phyloP scores from a whole-genome alignment of 805 yeast genomes.

The Barnettozyma sp. region DNA sequence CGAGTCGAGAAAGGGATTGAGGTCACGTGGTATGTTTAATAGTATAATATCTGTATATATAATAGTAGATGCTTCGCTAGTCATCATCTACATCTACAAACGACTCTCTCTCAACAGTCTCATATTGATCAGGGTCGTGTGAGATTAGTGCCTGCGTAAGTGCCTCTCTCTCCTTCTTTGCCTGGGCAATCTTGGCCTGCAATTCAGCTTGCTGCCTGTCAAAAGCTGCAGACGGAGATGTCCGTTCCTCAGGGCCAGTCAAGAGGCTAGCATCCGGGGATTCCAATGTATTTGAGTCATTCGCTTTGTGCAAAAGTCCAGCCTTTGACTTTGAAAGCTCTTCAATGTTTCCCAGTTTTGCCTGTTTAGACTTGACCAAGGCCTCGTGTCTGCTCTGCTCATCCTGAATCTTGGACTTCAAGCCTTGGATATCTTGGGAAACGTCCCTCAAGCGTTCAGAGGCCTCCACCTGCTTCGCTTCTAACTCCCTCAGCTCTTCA shows the following conservation, averaged over 20 bases:
- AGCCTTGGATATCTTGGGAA: conserved; percentile 14
- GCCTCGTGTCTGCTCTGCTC: conserved; percentile 19
- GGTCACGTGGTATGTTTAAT: too few relatives aligned
- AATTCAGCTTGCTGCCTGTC: conserved; percentile 13
- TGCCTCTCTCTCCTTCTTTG: conserved; percentile 17
- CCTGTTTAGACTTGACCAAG: conserved; percentile 11
- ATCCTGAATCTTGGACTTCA: conserved; percentile 14
- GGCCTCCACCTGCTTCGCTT: conserved; percentile 21
- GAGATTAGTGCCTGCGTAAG: conserved; percentile 14
- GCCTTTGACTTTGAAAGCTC: conserved; percentile 18
- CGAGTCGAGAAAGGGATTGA: too few relatives aligned
- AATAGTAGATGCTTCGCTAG: too few relatives aligned
- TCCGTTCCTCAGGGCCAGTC: too few relatives aligned
- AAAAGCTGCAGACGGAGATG: too few relatives aligned
- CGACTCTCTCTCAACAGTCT: conserved; percentile 18
- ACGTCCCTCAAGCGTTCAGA: conserved; percentile 16
- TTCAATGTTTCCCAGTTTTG: conserved; percentile 14
- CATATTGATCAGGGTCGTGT: conserved; percentile 13
- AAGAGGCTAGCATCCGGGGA: too few relatives aligned
- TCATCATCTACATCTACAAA: conserved; percentile 2
- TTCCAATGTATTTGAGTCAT: too few relatives aligned
- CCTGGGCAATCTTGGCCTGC: conserved; percentile 16
- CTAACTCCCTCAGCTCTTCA: conserved; percentile 21
- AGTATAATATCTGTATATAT: neutral
- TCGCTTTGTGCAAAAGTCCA: conserved; percentile 8